Evolutionary conservation across 2,329 filamentous ascomycete species (phyloP), one percentile per base, ranked within the genome.

Genomic region (Fusarium globosum): DNA sequence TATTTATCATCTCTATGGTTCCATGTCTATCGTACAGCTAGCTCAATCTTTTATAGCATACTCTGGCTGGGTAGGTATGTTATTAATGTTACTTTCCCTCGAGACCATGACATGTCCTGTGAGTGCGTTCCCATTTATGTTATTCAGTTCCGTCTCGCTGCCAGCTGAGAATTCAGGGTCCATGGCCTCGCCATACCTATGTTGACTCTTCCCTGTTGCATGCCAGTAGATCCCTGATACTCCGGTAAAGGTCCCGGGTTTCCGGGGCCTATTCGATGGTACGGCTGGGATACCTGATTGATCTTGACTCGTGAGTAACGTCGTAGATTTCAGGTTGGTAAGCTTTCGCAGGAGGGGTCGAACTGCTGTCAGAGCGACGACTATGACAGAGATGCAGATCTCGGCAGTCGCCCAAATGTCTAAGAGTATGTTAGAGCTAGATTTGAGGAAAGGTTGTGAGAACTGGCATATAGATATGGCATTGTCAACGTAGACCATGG

Each of bases 381-480:
- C 63, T 35, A 66, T 59, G 14, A 66, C 61, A 1, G 64, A 66
- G 3, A 66, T 66, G 2, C 64, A 66, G 3, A 66, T 66, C 26
- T 66, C 61, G 5, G 64, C 64, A 6, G 64, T 66, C 7, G 64
- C 64, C 64, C 64, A 66, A 1, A 66, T 59, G 18, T 66, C 64
- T 66, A 15, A 3, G 10, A 7, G 0, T 0, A 5, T 20, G 18
- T 66, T 14, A 65, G 41, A 45, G 0, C 6, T 12, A 6, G 0
- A 10, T 1, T 0, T 1, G 1, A 8, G 7, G 2, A 15, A 1
- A 6, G 3, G 2, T 6, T 15, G 5, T 10, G 6, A 7, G 6
- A 1, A 23, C 11, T 11, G 3, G 43, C 64, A 66, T 4, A 66
- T 66, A 1, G 64, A 66, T 4, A 65, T 66, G 18, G 63, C 49